Evolutionary conservation across 306 rosid species (phyloP), one percentile per base, ranked within the genome.

Genomic region (Alnus glutinosa): DNA sequence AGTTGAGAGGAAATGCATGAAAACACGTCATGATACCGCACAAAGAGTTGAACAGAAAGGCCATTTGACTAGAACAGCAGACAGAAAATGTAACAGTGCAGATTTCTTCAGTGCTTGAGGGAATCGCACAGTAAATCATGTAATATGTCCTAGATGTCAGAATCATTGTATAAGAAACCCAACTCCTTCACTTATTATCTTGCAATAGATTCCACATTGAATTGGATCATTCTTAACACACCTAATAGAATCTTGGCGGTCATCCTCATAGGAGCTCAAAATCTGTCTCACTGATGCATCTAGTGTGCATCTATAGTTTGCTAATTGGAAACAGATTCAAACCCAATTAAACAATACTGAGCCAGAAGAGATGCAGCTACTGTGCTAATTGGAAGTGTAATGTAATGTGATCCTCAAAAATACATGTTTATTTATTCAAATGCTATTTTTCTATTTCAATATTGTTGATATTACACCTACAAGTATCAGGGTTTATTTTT

Each of bases 391-490:
- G 10, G 13, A 59, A 59, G 36, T 23, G 37, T 37, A 59, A 23
- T 10, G 69, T 57, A 72, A 15, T 73, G 55, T 78, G 69, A 30
- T 71, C 48, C 16, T 34, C 46, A 42, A 42, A 34, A 23, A 79
- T 32, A 82, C 6, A 75, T 54, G 14, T 57, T 51, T 48, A 49
- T 19, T 46, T 69, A 30, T 50, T 76, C 76, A 30, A 54, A 52
- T 50, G 79, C 48, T 48, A 47, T 70, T 18, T 54, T 63, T 63
- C 70, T 14, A 34, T 63, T 34, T 34, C 39, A 14, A 2, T 63
- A 16, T 5, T 34, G 9, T 63, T 2, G 34, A 63, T 63, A 12
- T 62, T 15, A 62, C 70, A 63, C 70, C 70, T 14, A 63, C 19
- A 63, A 63, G 70, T n/a, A 63, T 34, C 70, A 32, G n/a, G n/a